Conservation (phyloP, 2,329 filamentous ascomycete genomes). For the Thelonectria discophora region DNA sequence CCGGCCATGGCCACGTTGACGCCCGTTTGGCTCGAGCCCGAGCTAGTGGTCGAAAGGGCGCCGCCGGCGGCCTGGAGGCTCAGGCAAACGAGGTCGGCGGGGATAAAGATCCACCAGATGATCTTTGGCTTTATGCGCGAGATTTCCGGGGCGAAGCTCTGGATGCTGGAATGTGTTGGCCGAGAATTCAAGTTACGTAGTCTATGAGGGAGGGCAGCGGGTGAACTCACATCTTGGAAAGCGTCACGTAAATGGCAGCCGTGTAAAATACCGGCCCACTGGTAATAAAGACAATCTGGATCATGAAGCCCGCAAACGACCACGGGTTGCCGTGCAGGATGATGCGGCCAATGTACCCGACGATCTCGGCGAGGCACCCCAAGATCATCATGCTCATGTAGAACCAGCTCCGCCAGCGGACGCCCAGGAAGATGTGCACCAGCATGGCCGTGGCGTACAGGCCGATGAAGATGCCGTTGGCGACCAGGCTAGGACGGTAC, state of each 20-base stretch:
- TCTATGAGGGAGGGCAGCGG: no score
- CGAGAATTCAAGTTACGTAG: no score
- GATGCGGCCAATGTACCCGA: conserved; percentile 69
- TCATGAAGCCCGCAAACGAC: conserved; percentile 65
- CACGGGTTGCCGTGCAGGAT: conserved; percentile 66
- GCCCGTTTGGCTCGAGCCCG: conserved; percentile 55
- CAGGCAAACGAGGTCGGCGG: conserved; percentile 64
- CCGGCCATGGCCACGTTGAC: conserved; percentile 56
- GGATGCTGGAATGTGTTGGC: conserved; percentile 41
- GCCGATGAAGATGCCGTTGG: conserved; percentile 54
- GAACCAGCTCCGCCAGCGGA: conserved; percentile 53
- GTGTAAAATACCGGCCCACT: conserved; percentile 54
- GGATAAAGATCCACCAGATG: conserved; percentile 59
- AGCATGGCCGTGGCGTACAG: conserved; percentile 58
- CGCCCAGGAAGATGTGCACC: conserved; percentile 52
- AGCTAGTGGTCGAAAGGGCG: conserved; percentile 56
- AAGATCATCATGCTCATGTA: conserved; percentile 60
- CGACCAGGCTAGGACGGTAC: conserved; percentile 56
- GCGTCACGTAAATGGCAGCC: conserved; percentile 71
- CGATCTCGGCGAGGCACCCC: conserved; percentile 65
- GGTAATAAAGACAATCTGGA: conserved; percentile 65
- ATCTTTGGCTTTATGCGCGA: conserved; percentile 53
- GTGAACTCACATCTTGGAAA: conserved; percentile 53
- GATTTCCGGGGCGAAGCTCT: conserved; percentile 49
- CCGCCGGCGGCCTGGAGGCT: conserved; percentile 63